Conservation (phyloP, 2,329 filamentous ascomycete genomes). For the Pseudogymnoascus sp. region DNA sequence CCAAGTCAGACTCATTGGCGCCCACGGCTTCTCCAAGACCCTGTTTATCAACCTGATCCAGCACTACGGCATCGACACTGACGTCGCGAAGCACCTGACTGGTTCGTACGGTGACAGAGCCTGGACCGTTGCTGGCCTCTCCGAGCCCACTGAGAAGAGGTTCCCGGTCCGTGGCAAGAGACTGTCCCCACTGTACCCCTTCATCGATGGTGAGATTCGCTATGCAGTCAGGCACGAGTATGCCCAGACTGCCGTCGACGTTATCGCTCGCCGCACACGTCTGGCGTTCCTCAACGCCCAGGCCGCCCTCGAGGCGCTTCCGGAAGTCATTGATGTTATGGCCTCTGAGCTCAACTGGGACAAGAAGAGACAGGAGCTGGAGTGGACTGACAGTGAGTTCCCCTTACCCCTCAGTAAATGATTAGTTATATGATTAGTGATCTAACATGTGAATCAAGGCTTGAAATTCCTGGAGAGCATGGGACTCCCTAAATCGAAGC, state of each 20-base stretch:
- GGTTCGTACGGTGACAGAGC: conserved; percentile 82
- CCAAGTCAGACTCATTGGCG: conserved; percentile 66
- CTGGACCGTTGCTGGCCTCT: conserved; percentile 76
- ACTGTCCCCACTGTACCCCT: conserved; percentile 71
- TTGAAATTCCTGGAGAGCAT: conserved; percentile 54
- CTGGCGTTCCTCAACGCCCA: conserved; percentile 83
- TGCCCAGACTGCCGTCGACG: conserved; percentile 77
- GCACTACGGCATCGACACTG: conserved; percentile 80
- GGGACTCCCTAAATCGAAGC: conserved; percentile 54
- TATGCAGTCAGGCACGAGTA: conserved; percentile 82
- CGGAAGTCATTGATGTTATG: conserved; percentile 79
- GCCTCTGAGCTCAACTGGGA: conserved; percentile 71
- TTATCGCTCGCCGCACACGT: conserved; percentile 71
- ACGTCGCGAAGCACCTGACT: conserved; percentile 77
- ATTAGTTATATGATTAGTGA: conserved; percentile 10
- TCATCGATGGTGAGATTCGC: conserved; percentile 78
- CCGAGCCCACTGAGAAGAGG: conserved; percentile 61
- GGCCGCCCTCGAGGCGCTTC: conserved; percentile 73
- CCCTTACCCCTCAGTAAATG: conserved; percentile 7
- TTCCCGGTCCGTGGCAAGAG: conserved; percentile 76
- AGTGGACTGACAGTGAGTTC: conserved; percentile 58
- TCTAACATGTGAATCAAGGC: conserved; percentile 30
- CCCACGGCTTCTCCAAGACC: conserved; percentile 76
- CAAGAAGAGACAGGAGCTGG: conserved; percentile 57
- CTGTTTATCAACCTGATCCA: conserved; percentile 90